Evolutionary conservation across 1,284 basidiomycete species (phyloP).

Genomic region (Tilletia setariae): DNA sequence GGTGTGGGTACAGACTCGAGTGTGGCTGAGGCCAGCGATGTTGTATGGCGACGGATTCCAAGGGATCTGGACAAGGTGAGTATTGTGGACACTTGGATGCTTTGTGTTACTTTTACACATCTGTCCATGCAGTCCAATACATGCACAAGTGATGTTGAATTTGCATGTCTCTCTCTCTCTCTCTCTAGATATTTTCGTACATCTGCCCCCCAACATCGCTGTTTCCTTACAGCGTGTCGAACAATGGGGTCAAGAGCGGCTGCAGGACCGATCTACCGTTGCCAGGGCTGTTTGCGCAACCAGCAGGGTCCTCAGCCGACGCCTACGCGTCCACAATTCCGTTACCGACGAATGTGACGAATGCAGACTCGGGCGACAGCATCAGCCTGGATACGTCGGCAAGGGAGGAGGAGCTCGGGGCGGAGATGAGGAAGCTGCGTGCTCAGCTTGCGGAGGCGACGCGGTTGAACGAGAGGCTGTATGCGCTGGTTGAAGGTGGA

Average conservation of each 20-base stretch:
- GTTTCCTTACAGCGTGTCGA: constrained; percentile 21
- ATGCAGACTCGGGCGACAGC: too few relatives aligned
- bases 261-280: background rate
- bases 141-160: background rate
- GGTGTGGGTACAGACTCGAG: background rate
- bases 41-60: constrained; percentile 1
- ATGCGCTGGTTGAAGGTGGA: background rate
- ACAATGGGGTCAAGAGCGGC: too few relatives aligned
- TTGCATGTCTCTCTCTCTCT: too few relatives aligned
- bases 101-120: background rate
- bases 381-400: background rate
- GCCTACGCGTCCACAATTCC: background rate
- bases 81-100: background rate
- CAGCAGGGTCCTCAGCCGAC: background rate
- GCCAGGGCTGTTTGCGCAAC: background rate
- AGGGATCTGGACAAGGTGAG: constrained; percentile 9
- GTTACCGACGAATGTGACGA: too few relatives aligned
- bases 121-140: background rate
- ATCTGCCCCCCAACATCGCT: constrained; percentile 7
- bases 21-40: background rate
- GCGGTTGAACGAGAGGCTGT: constrained; percentile 33
- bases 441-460: constrained; percentile 40
- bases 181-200: background rate
- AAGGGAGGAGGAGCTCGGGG: constrained; percentile 19
- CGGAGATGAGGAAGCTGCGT: constrained; percentile 28